Evolutionary conservation across 371 early-diverging fungal species (phyloP).

Genomic region (Basidiobolus meristosporus): DNA sequence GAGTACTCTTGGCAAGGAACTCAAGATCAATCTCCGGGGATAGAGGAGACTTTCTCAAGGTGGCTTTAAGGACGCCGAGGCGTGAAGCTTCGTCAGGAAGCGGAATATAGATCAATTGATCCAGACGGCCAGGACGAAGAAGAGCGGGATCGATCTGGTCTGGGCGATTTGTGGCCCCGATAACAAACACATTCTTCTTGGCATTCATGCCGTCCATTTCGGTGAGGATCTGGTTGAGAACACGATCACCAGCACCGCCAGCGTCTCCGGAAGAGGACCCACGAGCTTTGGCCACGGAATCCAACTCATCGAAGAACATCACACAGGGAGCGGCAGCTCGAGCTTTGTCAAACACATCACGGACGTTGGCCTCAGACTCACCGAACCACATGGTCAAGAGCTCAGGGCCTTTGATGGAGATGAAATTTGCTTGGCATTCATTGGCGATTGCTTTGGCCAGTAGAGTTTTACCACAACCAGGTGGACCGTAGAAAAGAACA

Average conservation of each 20-base stretch:
- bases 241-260: conserved; percentile 97
- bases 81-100: conserved; percentile 93
- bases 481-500: conserved; percentile 99
- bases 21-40: conserved; percentile 67
- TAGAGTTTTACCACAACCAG: conserved; percentile 99
- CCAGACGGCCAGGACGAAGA: conserved; percentile 97
- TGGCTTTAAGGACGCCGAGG: conserved; percentile 72
- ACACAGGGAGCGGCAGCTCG: conserved; percentile 99
- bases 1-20: conserved; percentile 77
- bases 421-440: conserved; percentile 99
- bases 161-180: conserved; percentile 99
- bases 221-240: conserved; percentile 98
- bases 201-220: conserved; percentile 99
- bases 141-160: conserved; percentile 93
- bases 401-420: conserved; percentile 99
- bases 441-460: conserved; percentile 99
- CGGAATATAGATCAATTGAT: conserved; percentile 98
- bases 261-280: conserved; percentile 73
- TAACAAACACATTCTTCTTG: conserved; percentile 98
- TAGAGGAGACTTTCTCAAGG: conserved; percentile 97
- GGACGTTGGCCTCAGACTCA: conserved; percentile 98
- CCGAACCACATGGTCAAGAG: conserved; percentile 99
- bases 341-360: conserved; percentile 99
- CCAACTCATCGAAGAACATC: too few species aligned
- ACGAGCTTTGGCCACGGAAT: conserved; percentile 98